Evolutionary conservation across 1,284 basidiomycete genomes (phyloP), one percentile per base, ranked within the genome.

Genomic region (Rhodotorula sp.): DNA sequence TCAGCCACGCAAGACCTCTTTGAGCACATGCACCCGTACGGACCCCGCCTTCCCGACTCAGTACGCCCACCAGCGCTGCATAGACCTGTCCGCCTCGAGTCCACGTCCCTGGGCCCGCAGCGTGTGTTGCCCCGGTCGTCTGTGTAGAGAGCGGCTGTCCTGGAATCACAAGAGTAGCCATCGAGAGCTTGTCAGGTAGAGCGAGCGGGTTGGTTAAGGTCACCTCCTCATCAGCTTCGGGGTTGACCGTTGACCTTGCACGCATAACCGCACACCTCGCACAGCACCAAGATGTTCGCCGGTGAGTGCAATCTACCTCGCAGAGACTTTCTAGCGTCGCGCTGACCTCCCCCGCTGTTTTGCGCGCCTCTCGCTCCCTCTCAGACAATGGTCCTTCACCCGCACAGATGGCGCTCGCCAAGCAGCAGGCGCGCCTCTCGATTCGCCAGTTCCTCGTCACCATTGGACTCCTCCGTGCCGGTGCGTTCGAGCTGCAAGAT

Each of bases 111-210:
- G 82, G 76, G 11, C 90, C 90, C 24, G 88, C 81, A 74, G 85
- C 84, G 15, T 60, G 44, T 0, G 88, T 85, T 0, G 82, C 81
- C 0, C 74, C 44, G 5, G 85, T 86, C 49, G 84, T 83, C 6
- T 86, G 84, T 1, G 87, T 77, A 11, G 84, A 82, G 60, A 94
- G 83, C 15, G 90, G 90, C 80, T 95, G 92, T 10, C 92, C 92
- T 62, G 92, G 92, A 13, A 94, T 83, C 34, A 91, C 81, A 30
- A 84, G 44, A 2, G 57, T 27, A 15, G 67, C 59, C 73, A 74
- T 72, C 0, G n/a, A 2, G 51, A 32, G 30, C 22, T 27, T 27
- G n/a, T n/a, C n/a, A 20, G 22, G 22, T 20, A n/a, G 22, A 9
- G 13, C 19, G 46, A 22, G 22, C 13, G 27, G 44, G 44, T 19